A percentile compares a stretch with the other conserved stretches of the same genome.
Evolutionary conservation across 192 early-diverging fungal species (phyloP).

Genomic region (Mortierella alpina): DNA sequence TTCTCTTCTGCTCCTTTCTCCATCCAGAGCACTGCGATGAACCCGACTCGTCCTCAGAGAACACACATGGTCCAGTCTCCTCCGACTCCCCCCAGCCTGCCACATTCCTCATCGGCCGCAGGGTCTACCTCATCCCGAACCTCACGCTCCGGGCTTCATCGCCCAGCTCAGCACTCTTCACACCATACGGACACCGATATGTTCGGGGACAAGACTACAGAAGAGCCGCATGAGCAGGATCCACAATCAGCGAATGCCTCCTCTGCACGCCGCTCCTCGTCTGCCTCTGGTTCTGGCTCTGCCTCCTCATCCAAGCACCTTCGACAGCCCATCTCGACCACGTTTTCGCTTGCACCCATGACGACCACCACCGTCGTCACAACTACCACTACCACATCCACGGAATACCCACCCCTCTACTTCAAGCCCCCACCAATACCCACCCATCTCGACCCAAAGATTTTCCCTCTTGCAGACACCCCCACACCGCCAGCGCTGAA

Average conservation of each 20-base stretch:
- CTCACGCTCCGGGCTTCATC: conserved; percentile 14
- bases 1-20: not conserved
- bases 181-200: conserved; percentile 17
- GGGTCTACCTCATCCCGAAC: conserved; percentile 13
- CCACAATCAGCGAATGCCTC: not conserved
- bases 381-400: conserved; percentile 85
- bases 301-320: not conserved
- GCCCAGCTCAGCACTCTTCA: not conserved
- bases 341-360: conserved; percentile 66
- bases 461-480: conserved; percentile 79
- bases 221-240: not conserved
- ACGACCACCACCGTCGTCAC: conserved; percentile 80
- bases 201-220: conserved; percentile 1
- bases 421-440: conserved; percentile 69
- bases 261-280: conserved; percentile 7
- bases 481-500: conserved; percentile 83
- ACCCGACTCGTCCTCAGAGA: conserved; percentile 28
- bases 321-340: conserved; percentile 51
- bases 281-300: conserved; percentile 1
- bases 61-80: conserved; percentile 31
- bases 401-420: conserved; percentile 79
- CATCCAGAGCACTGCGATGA: not conserved
- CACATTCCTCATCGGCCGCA: conserved; percentile 19
- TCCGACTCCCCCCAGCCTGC: conserved; percentile 34
- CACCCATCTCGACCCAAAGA: conserved; percentile 64